Evolutionary conservation across 2,329 filamentous ascomycete genomes (phyloP), one percentile per base, ranked within the genome.

Genomic region (Fusarium ramigenum): DNA sequence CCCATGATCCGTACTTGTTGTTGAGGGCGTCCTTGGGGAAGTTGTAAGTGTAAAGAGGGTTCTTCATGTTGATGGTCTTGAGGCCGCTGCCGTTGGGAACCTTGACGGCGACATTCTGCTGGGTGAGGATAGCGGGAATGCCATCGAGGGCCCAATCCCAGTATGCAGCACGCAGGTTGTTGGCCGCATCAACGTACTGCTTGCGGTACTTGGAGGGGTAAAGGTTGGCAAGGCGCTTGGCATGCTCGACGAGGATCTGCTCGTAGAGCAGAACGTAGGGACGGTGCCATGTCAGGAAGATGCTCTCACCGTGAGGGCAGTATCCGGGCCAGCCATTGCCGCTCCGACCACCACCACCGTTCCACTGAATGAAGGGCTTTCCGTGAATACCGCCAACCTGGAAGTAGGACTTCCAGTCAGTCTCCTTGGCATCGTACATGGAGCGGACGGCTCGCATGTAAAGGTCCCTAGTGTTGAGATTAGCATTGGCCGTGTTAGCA

Each of bases 281-380:
- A 10, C 88, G 86, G 77, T 91, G 89, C 89, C 87, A 90, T 23
- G 85, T 79, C 11, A 84, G 75, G 70, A 89, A 88, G 30, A 86
- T 77, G n/a, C 83, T 79, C 76, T 88, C 85, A 65, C 82, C 81
- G 53, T 88, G 85, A 21, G 85, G 85, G 58, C 85, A 87, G 74
- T 85, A 87, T 36, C 84, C 84, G 18, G 67, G 30, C 82, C 82
- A 83, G 25, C 76, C 79, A 47, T 77, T 72, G 4, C 75, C 66
- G 16, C 54, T 63, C 32, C 70, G 73, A 4, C 70, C 68, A 10
- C 83, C 85, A n/a, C 81, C 83, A 43, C 75, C 78, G 78, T 84
- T 84, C 79, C 83, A 87, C 42, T 85, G 77, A 15, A 81, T 76
- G 37, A 79, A 84, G 5, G 85, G 85, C 72, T 80, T 78, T 36